A percentile compares a stretch with the other conserved stretches of the same genome.
These are phyloP conservation scores for Aspergillus olivimuriae DNA, from an alignment of 495 filamentous ascomycete species.

Conservation along the genomic window DNA sequence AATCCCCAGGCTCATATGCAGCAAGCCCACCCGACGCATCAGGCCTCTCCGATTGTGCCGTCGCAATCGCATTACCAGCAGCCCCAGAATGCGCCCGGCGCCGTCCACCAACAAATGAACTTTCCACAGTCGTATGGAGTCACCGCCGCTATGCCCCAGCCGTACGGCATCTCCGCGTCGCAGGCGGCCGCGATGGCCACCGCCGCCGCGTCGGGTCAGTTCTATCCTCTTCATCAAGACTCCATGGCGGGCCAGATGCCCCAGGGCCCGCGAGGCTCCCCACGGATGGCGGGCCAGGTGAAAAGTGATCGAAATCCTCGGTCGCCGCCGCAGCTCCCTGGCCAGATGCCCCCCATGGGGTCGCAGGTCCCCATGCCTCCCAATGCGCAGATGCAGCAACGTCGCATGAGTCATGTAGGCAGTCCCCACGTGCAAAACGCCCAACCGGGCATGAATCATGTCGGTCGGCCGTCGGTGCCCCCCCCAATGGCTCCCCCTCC, in stretches of 20 bases:
- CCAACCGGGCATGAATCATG: constrained; percentile 44
- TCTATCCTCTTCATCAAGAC: constrained; percentile 43
- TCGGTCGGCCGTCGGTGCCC: constrained; percentile 41
- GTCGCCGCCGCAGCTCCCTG: constrained; percentile 44
- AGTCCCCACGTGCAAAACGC: constrained; percentile 42
- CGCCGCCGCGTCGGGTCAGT: constrained; percentile 48
- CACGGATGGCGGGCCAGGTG: constrained; percentile 44
- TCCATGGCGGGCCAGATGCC: constrained; percentile 43
- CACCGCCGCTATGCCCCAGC: constrained; percentile 40
- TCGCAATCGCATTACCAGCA: constrained; percentile 47
- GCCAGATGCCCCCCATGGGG: constrained; percentile 45
- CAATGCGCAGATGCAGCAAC: constrained; percentile 39
- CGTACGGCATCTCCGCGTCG: constrained; percentile 45
- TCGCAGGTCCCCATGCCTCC: constrained; percentile 43
- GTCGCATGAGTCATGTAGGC: constrained; percentile 45
- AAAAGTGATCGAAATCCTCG: constrained; percentile 47
- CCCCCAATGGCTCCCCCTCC: constrained; percentile 44
- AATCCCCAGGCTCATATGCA: constrained; percentile 48
- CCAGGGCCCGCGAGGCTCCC: constrained; percentile 42
- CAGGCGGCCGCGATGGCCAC: constrained; percentile 53
- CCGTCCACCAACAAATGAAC: constrained; percentile 46
- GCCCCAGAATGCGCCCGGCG: constrained; percentile 38
- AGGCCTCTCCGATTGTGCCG: constrained; percentile 49
- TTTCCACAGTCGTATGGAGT: constrained; percentile 49
- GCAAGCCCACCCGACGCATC: constrained; percentile 40